phyloP scores from a whole-genome alignment of 805 yeast species.

The Kuraishia cidri region DNA sequence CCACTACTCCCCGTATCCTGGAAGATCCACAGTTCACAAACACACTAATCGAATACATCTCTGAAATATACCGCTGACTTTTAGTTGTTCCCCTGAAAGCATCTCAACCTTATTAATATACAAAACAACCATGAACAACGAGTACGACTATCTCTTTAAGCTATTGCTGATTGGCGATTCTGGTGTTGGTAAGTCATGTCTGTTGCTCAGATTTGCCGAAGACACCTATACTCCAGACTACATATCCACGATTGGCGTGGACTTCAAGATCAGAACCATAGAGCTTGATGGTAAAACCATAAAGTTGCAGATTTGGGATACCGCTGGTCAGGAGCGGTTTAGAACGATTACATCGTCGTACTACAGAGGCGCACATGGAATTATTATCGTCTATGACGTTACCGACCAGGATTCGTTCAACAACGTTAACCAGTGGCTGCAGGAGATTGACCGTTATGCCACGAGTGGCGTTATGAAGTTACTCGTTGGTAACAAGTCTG shows the following conservation, averaged over 20 bases:
- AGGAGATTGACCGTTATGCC: slow-evolving; percentile 96
- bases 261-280: slow-evolving; percentile 80
- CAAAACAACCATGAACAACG: slow-evolving; percentile 87
- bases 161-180: slow-evolving; percentile 94
- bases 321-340: slow-evolving; percentile 98
- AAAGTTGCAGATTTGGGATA: slow-evolving; percentile 98
- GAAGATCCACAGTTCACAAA: no score
- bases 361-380: slow-evolving; percentile 98
- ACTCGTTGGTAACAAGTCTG: slow-evolving; percentile 95
- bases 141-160: slow-evolving; percentile 97
- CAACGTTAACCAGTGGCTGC: slow-evolving; percentile 97
- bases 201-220: slow-evolving; percentile 91
- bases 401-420: slow-evolving; percentile 96
- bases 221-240: slow-evolving; percentile 96
- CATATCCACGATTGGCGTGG: slow-evolving; percentile 97
- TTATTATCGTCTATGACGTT: slow-evolving; percentile 94
- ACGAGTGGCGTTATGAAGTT: slow-evolving; percentile 95
- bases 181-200: slow-evolving; percentile 97
- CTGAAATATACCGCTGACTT: no score
- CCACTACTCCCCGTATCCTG: no score
- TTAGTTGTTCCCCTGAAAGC: no score
- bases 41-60: no score
- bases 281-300: slow-evolving; percentile 96
- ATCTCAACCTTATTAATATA: no score
- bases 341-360: slow-evolving; percentile 96